Evolutionary conservation across 1,139 yeast species (phyloP).

Genomic region (Nakaseomyces uthaithaninus): DNA sequence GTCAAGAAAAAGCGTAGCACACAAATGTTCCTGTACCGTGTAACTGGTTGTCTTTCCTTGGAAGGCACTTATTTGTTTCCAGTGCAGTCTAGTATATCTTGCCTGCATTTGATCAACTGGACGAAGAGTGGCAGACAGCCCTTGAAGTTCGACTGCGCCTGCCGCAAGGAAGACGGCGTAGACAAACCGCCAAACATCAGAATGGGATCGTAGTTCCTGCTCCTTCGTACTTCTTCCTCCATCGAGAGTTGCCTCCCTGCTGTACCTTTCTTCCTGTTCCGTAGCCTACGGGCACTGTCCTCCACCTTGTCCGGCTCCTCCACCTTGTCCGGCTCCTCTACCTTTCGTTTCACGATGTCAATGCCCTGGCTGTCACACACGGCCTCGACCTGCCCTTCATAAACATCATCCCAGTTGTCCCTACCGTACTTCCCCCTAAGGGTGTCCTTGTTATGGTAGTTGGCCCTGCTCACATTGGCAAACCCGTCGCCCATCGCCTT

Average conservation of each 20-base stretch:
- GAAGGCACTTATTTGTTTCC: no score
- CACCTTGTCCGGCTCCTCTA: constrained; percentile 7
- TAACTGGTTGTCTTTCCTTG: background rate
- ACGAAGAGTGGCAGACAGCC: constrained; percentile 19
- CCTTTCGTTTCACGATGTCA: constrained; percentile 8
- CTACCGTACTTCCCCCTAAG: constrained; percentile 27
- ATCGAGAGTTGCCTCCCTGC: background rate
- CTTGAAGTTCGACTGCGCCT: constrained; percentile 25
- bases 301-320: constrained; percentile 7
- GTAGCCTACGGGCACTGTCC: constrained; percentile 2
- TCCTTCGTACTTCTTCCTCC: constrained; percentile 7
- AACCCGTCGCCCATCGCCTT: constrained; percentile 24
- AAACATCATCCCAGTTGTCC: constrained; percentile 29
- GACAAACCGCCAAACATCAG: constrained; percentile 28
- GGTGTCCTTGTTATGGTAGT: constrained; percentile 28
- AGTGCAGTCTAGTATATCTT: background rate
- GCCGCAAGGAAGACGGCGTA: constrained; percentile 24
- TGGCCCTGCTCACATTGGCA: constrained; percentile 26
- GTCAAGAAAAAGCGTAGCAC: no score
- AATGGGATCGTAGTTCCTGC: constrained; percentile 21
- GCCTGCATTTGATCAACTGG: constrained; percentile 21
- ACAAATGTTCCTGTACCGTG: no score
- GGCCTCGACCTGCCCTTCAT: constrained; percentile 20
- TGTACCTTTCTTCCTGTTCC: background rate
- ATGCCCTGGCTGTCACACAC: constrained; percentile 10